Base-by-base conservation (phyloP, 2,329 filamentous ascomycete species). In the Simplicillium aogashimaense region DNA sequence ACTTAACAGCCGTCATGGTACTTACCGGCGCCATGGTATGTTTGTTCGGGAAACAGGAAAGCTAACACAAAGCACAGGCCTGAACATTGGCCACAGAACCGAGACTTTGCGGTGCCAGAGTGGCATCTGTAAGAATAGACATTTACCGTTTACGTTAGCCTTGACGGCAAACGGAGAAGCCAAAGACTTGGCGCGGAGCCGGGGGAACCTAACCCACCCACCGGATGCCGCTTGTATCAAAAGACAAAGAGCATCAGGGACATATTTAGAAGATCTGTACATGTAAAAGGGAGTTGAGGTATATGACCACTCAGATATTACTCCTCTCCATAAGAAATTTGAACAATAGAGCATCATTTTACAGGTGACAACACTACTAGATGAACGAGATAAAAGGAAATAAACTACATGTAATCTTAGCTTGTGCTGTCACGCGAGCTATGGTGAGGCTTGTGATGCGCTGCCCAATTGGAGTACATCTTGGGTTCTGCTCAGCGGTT, bases 41-140 rank as follows among this genome's bases (percentile, higher is more conserved):
- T 25, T 9, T 9, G 9, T 6, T n/a, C 6, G 20, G 6, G 20
- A 5, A 25, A 25, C 20, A 25, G 20, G 9, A 25, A 25, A 25
- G 20, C 20, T 25, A 25, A 25, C 20, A 25, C 9, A 25, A 9
- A 25, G 20, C 5, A 10, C 28, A 66, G 63, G 47, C 56, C 54
- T 17, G 60, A 64, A 39, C 48, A 65, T 33, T 66, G 63, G 63
- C 64, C 63, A 4, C 53, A 59, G 43, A 53, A 58, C 36, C 53
- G 63, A 38, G 53, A 66, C 46, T 66, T 66, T 50, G 53, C 54
- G 9, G 56, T 65, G n/a, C 63, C 63, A 11, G 57, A 61, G 30
- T 66, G 63, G 64, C 57, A 63, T 41, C 42, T 66, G 41, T 66
- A 50, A 49, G 12, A 11, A 10, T 7, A 14, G 20, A 25, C 20